Conservation (phyloP, 1,284 basidiomycete species). For the Fomitopsis schrenkii region DNA sequence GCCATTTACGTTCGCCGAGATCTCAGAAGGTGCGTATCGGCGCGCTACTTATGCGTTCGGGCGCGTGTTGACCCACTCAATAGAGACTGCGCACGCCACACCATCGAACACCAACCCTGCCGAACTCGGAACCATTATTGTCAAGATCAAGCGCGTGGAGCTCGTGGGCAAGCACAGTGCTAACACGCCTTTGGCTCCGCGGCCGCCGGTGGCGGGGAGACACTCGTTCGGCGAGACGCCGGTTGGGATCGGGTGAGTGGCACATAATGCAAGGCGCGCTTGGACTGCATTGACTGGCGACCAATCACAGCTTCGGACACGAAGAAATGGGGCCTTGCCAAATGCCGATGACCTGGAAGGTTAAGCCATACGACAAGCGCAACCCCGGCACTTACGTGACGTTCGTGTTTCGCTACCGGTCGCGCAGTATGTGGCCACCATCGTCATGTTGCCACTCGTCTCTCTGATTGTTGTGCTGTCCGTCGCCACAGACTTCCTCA, state of each 20-base stretch:
- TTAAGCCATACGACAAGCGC: conserved; percentile 39
- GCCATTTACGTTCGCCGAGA: conserved; percentile 52
- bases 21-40: conserved; percentile 25
- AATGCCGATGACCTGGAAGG: conserved; percentile 45
- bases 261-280: not conserved
- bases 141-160: conserved; percentile 51
- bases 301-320: conserved; percentile 38
- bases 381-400: conserved; percentile 44
- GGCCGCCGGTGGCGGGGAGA: conserved; percentile 14
- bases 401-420: conserved; percentile 56
- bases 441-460: not conserved
- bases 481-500: conserved; percentile 19
- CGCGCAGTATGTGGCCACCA: conserved; percentile 33
- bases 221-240: conserved; percentile 15
- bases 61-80: not conserved
- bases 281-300: not conserved
- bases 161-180: conserved; percentile 25
- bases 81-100: not conserved
- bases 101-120: conserved; percentile 11
- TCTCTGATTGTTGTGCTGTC: not conserved
- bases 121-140: conserved; percentile 47
- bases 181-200: conserved; percentile 15
- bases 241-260: conserved; percentile 12
- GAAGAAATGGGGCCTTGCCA: conserved; percentile 35
- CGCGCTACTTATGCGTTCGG: not conserved